Conservation (phyloP, 345 rosid species). For the Raphanus sativus region DNA sequence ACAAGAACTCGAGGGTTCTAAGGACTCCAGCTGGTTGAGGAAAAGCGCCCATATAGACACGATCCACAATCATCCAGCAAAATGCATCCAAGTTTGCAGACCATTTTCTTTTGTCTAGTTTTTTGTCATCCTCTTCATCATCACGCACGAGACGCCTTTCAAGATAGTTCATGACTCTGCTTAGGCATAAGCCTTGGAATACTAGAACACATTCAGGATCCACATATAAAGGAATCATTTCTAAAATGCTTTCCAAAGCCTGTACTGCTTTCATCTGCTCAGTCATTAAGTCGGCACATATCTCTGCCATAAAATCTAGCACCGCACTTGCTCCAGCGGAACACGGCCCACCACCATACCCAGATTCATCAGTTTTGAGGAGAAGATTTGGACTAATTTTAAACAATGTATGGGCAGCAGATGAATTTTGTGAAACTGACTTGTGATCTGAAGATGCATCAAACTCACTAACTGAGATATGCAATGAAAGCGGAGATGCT, state of each 20-base stretch:
- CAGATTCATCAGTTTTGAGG: conserved; percentile 83
- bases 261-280: conserved; percentile 91
- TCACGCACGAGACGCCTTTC: conserved; percentile 98
- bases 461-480: conserved; percentile 56
- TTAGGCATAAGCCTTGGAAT: conserved; percentile 92
- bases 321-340: conserved; percentile 97
- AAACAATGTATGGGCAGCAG: conserved; percentile 52
- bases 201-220: conserved; percentile 86
- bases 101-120: conserved; percentile 89
- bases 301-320: conserved; percentile 95
- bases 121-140: conserved; percentile 95
- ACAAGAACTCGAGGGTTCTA: conserved; percentile 80
- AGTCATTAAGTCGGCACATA: conserved; percentile 80
- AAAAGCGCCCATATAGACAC: conserved; percentile 94
- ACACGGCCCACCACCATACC: conserved; percentile 99
- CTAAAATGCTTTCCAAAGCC: conserved; percentile 74
- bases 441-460: conserved; percentile 69
- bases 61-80: conserved; percentile 97
- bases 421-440: conserved; percentile 53
- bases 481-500: conserved; percentile 60
- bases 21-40: conserved; percentile 79
- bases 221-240: conserved; percentile 80
- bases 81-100: conserved; percentile 89
- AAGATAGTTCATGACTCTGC: conserved; percentile 90
- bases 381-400: conserved; percentile 69